Percentiles rank a stretch among this genome's conserved stretches.
These are phyloP conservation scores for Xylariaceae sp. DNA, from an alignment of 2,329 filamentous ascomycete genomes.

Conservation along the genomic window DNA sequence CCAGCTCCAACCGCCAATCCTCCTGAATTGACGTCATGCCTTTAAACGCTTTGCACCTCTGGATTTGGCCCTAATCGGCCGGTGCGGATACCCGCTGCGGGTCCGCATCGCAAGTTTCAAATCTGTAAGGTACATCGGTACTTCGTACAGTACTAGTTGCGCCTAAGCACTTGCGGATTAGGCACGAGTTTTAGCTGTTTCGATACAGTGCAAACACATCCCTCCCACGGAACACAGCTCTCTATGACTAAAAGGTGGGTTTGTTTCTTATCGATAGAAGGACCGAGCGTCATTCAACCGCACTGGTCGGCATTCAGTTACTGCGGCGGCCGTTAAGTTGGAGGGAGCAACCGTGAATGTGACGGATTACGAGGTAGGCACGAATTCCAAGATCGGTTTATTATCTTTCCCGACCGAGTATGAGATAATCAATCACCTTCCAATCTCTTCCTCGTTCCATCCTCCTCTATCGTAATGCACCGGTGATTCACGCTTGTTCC, in stretches of 20 bases:
- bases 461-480: not conserved
- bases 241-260: no score
- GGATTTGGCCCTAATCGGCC: not conserved
- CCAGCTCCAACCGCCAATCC: not conserved
- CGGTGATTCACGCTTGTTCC: not conserved
- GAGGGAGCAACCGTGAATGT: no score
- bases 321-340: no score
- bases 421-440: not conserved
- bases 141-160: not conserved
- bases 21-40: constrained; percentile 3
- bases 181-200: no score
- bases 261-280: no score
- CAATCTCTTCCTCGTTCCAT: not conserved
- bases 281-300: no score
- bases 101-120: not conserved
- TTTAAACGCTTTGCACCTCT: not conserved
- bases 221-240: no score
- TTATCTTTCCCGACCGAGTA: no score
- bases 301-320: no score
- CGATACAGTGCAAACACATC: no score
- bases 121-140: not conserved
- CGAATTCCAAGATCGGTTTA: not conserved
- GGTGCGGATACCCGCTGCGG: not conserved
- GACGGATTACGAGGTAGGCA: not conserved
- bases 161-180: no score